A percentile compares a stretch with the other conserved stretches of the same genome.
Conservation (phyloP, 768 basidiomycete genomes). For the Fibroporia radiculosa region DNA sequence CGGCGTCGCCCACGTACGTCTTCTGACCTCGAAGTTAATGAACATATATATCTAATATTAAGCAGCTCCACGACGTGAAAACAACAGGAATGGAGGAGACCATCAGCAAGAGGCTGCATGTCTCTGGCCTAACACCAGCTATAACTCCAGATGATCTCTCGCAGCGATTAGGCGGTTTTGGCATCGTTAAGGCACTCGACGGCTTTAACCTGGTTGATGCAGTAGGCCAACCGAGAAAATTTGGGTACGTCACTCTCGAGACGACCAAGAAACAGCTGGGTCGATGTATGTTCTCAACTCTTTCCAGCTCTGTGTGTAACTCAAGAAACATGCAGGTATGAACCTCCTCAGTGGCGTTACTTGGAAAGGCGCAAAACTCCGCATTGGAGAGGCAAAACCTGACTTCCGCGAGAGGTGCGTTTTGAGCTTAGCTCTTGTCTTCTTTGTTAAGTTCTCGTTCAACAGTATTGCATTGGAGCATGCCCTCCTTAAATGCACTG, state of each 20-base stretch:
- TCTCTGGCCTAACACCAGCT: slow-evolving; percentile 68
- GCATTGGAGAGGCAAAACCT: slow-evolving; percentile 78
- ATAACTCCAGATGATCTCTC: slow-evolving; percentile 52
- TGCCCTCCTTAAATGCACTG: slow-evolving; percentile 14
- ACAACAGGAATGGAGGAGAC: slow-evolving; percentile 22
- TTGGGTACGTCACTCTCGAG: slow-evolving; percentile 68
- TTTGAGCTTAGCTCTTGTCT: neutral
- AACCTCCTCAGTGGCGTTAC: slow-evolving; percentile 72
- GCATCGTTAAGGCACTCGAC: slow-evolving; percentile 59
- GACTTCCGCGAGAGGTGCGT: slow-evolving; percentile 59
- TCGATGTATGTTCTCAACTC: slow-evolving; percentile 44
- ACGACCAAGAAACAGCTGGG: slow-evolving; percentile 50
- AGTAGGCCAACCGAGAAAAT: slow-evolving; percentile 60
- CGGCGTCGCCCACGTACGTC: no score
- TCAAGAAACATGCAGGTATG: slow-evolving; percentile 40
- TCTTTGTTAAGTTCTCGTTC: slow-evolving; percentile 3
- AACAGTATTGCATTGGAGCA: slow-evolving; percentile 31
- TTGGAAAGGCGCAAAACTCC: slow-evolving; percentile 83
- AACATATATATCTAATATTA: no score
- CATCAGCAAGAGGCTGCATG: slow-evolving; percentile 55
- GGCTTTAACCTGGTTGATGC: slow-evolving; percentile 61
- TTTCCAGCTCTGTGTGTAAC: neutral
- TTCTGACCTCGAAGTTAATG: no score
- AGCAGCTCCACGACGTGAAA: no score
- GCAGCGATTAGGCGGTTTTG: slow-evolving; percentile 55